phyloP scores from a whole-genome alignment of 441 rosid species.

The Pelargonium fulgidum region DNA sequence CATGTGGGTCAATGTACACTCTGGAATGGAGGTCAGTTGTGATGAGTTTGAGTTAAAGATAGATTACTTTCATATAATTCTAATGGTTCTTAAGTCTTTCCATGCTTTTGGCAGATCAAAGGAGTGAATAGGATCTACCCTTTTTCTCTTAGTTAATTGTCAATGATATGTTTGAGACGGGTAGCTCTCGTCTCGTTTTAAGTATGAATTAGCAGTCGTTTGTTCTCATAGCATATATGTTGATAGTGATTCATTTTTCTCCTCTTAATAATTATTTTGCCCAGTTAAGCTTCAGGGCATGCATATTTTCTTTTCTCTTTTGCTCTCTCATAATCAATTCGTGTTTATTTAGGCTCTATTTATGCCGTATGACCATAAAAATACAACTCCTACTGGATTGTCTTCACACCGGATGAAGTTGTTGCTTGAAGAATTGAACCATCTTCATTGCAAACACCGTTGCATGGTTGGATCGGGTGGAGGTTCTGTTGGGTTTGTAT shows the following conservation, averaged over 20 bases:
- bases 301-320: too few species aligned
- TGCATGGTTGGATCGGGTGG: constrained; percentile 97
- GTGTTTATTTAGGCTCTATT: constrained; percentile 60
- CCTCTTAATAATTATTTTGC: too few species aligned
- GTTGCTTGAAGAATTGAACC: constrained; percentile 69
- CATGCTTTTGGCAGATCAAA: constrained; percentile 9
- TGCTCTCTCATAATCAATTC: too few species aligned
- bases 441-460: constrained; percentile 60
- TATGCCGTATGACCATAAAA: constrained; percentile 98
- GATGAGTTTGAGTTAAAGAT: background rate
- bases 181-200: too few species aligned
- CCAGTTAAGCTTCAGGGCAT: too few species aligned
- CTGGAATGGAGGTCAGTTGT: constrained; percentile 89
- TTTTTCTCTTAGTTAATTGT: background rate
- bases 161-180: background rate
- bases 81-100: background rate
- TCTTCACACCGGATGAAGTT: constrained; percentile 54
- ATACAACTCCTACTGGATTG: constrained; percentile 70
- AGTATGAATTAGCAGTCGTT: too few species aligned
- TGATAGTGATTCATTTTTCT: too few species aligned
- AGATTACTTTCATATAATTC: too few species aligned
- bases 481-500: constrained; percentile 96
- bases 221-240: too few species aligned
- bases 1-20: constrained; percentile 91
- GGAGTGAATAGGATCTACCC: background rate